Evolutionary conservation across 495 filamentous ascomycete species (phyloP), one percentile per base, ranked within the genome.

Genomic region (Podospora sp.): DNA sequence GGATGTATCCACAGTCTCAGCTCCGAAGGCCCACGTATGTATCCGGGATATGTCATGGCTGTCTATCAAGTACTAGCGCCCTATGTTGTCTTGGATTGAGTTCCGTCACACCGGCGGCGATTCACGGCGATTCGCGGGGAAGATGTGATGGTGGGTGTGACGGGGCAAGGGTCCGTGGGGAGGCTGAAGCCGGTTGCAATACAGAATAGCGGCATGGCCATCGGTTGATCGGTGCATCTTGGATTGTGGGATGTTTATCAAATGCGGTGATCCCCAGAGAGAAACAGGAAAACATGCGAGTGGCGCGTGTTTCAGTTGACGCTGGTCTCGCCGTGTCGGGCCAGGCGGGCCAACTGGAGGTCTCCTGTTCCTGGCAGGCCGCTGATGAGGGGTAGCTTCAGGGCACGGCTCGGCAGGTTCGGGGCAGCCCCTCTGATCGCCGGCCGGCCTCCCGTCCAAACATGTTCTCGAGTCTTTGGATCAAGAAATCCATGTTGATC

Each of bases 281-380:
- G 26, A 20, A 59, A 29, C 26, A 22, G 24, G 27, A 29, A 63
- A 7, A 20, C 61, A 35, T 60, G 20, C 36, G 25, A 16, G 29
- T 21, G 22, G 64, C 64, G 64, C 16, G 21, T 59, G 64, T 66
- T 60, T 66, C 64, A 59, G 35, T 66, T 66, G 64, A 50, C 64
- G 64, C 64, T 60, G 57, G 35, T 60, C 24, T 26, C 25, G 61
- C 40, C 49, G n/a, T 53, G 22, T 22, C 33, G 29, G 35, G 33
- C 29, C 33, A 22, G 8, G 29, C 29, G 29, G 29, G 29, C 29
- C 29, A 33, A 33, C 29, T 40, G 27, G 36, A 20, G 29, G 58
- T 21, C 11, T 49, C 33, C 16, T 18, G 60, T 60, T 29, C 11
- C 16, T 29, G 56, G 56, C 18, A 11, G 57, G 29, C 26, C 12